Percentiles rank a stretch among this genome's conserved stretches.
Conservation (phyloP, 2,329 filamentous ascomycete genomes). For the Trichoderma cornu-damae region DNA sequence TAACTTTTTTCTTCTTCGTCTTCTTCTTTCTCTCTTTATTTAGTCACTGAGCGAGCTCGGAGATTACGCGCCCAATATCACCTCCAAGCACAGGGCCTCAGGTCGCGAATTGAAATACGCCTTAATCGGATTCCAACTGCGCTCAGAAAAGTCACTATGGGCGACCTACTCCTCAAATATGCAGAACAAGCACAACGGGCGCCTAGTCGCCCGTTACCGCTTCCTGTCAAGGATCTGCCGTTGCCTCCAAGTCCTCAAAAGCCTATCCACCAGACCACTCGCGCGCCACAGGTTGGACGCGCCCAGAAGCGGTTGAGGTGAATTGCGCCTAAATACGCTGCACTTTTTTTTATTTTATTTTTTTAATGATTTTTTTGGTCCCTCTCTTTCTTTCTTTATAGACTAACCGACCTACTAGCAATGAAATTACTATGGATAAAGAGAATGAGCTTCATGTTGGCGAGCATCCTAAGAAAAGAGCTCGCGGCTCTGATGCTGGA, state of each 20-base stretch:
- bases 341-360: slow-evolving; percentile 3
- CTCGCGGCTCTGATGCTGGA: slow-evolving; percentile 41
- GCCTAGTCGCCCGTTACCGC: slow-evolving; percentile 34
- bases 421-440: slow-evolving; percentile 65
- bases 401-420: slow-evolving; percentile 41
- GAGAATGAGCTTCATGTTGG: slow-evolving; percentile 61
- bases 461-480: slow-evolving; percentile 67
- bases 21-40: neutral
- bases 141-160: slow-evolving; percentile 74
- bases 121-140: slow-evolving; percentile 84
- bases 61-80: slow-evolving; percentile 86
- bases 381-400: slow-evolving; percentile 5
- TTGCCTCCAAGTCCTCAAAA: slow-evolving; percentile 35
- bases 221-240: slow-evolving; percentile 46
- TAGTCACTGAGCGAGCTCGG: slow-evolving; percentile 81
- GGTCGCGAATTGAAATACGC: slow-evolving; percentile 83
- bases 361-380: too few species aligned
- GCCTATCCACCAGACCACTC: slow-evolving; percentile 27
- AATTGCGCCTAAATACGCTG: slow-evolving; percentile 24
- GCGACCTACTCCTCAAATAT: slow-evolving; percentile 61
- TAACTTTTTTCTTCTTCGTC: too few species aligned
- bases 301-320: slow-evolving; percentile 50
- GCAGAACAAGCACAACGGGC: slow-evolving; percentile 38
- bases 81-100: slow-evolving; percentile 77
- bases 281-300: slow-evolving; percentile 25